Base-by-base conservation (phyloP, 2,329 filamentous ascomycete species). In the Fusarium tuaranense region DNA sequence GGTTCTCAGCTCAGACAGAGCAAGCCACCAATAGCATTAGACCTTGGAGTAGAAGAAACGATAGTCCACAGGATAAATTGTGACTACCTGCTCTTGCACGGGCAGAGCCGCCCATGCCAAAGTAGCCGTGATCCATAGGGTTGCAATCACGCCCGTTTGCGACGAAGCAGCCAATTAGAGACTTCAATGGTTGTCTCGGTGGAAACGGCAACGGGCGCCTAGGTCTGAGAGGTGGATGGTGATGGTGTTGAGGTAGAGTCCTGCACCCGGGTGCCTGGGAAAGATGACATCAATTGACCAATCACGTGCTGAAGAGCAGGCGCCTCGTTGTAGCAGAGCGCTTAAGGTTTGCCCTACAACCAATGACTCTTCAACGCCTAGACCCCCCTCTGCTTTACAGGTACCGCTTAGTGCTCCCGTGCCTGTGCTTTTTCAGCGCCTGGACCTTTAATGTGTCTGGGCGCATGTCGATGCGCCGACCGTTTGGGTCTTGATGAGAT, bases 181-280 rank as follows among this genome's bases (percentile, higher is more conserved):
- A 14, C 4, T 25, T 18, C 14, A 32, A 41, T 30, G 48, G 57
- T 25, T 46, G 36, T 16, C 36, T 8, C 32, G 51, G 69, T 63
- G 64, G 53, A 32, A 61, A 53, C 58, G 59, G 53, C 16, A 34
- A 68, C 61, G 67, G 73, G 73, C 73, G 73, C 73, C 75, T 75
- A 75, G 39, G 30, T 63, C 57, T 67, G 38, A 32, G 14, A 59
- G 34, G 34, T 44, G 55, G 67, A 48, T 25, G 57, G n/a, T 38
- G 57, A 41, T 70, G 61, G 57, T 44, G 58, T 20, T 51, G 41
- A 53, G 59, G 18, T 25, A 57, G 38, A 64, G 70, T 66, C 10
- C 27, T 72, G 64, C 74, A 27, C 60, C 60, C 32, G 58, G 39
- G 72, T 69, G 58, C 65, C 58, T 66, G 51, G 46, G 46, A 34